A percentile compares a stretch with the other conserved stretches of the same genome.
Conservation (phyloP, 441 rosid genomes). For the Aquilaria agallochum region DNA sequence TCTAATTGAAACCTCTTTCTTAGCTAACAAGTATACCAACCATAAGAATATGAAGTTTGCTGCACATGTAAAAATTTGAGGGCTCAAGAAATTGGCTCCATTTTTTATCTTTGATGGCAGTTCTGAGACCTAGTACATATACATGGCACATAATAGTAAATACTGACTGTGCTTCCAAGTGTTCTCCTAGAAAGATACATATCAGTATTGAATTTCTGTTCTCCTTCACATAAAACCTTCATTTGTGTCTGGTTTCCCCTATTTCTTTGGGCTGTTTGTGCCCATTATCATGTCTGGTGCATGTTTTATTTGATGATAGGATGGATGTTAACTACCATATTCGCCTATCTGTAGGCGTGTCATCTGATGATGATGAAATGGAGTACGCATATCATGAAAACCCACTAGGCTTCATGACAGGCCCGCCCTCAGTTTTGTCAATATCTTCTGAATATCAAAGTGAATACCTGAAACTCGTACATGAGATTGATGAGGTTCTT, state of each 20-base stretch:
- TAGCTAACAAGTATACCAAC: not conserved
- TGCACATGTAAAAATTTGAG: not conserved
- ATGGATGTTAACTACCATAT: slow-evolving; percentile 1
- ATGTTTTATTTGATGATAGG: not conserved
- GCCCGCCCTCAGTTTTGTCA: slow-evolving; percentile 20
- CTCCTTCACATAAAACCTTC: no score
- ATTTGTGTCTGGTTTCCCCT: not conserved
- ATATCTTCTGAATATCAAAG: slow-evolving; percentile 35
- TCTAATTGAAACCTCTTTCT: not conserved
- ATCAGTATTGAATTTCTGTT: no score
- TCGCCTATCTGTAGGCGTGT: slow-evolving; percentile 24
- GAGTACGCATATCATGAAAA: slow-evolving; percentile 23
- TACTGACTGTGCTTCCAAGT: no score
- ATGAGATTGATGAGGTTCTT: slow-evolving; percentile 56
- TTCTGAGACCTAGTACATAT: not conserved
- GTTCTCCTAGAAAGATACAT: no score
- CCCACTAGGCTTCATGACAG: slow-evolving; percentile 19
- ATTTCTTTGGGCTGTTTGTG: not conserved
- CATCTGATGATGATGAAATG: slow-evolving; percentile 22
- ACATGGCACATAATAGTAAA: no score
- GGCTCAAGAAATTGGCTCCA: not conserved
- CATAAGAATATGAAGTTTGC: not conserved
- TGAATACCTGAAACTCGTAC: slow-evolving; percentile 52
- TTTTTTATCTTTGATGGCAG: not conserved
- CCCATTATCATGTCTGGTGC: not conserved